Evolutionary conservation across 179 eudicot genomes (phyloP).

Genomic region (Corrigiola litoralis): DNA sequence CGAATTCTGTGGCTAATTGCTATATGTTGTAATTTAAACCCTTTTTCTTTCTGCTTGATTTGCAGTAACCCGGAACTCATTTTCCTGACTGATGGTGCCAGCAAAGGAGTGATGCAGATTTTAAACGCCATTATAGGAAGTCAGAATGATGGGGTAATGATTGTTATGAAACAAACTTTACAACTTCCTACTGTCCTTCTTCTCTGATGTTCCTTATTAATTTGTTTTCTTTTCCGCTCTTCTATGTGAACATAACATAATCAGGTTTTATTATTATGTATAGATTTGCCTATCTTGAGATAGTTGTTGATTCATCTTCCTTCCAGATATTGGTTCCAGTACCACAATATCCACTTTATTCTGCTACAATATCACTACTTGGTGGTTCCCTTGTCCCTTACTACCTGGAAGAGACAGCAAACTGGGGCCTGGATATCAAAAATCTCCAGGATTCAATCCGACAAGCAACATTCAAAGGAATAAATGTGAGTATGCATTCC

Average conservation of each 20-base stretch:
- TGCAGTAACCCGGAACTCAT: conserved; percentile 92
- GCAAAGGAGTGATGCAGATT: conserved; percentile 98
- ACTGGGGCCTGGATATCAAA: conserved; percentile 92
- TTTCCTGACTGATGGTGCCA: conserved; percentile 96
- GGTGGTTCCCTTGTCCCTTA: conserved; percentile 98
- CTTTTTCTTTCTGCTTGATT: not conserved
- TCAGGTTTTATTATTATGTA: too few species aligned
- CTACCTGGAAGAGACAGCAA: conserved; percentile 94
- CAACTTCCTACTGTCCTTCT: not conserved
- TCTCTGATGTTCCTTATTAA: not conserved
- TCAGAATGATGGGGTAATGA: conserved; percentile 68
- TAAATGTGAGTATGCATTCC: conserved; percentile 54
- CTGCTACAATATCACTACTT: conserved; percentile 76
- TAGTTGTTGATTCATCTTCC: conserved; percentile 5
- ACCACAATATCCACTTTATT: conserved; percentile 97
- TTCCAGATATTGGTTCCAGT: conserved; percentile 89
- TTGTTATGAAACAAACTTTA: conserved; percentile 4
- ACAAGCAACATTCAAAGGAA: conserved; percentile 73
- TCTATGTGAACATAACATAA: not conserved
- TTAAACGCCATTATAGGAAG: conserved; percentile 67
- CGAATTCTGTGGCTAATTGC: not conserved
- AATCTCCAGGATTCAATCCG: conserved; percentile 76
- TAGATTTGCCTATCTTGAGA: too few species aligned
- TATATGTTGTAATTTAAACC: not conserved
- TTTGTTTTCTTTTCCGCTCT: not conserved